Evolutionary conservation across 306 rosid genomes (phyloP).

Genomic region (Prunus davidiana): DNA sequence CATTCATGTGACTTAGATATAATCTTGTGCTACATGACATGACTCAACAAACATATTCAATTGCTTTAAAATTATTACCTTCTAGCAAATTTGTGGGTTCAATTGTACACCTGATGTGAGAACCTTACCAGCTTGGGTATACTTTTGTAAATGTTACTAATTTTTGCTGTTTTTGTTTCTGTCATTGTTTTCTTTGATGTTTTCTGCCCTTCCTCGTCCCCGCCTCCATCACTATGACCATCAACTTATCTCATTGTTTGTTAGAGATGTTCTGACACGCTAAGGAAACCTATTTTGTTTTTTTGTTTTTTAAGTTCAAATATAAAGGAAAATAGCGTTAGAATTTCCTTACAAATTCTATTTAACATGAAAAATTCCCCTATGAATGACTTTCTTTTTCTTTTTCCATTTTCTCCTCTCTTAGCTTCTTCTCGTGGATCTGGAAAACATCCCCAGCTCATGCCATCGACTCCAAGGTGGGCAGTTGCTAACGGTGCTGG

Average conservation of each 20-base stretch:
- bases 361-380: too few species aligned
- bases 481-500: conserved; percentile 99
- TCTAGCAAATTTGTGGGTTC: background rate
- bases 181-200: background rate
- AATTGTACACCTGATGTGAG: background rate
- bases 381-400: conserved; percentile 8
- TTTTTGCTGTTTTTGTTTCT: background rate
- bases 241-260: background rate
- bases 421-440: conserved; percentile 89
- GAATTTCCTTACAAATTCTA: background rate
- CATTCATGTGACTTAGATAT: background rate
- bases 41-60: conserved; percentile 2
- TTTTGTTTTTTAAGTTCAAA: background rate
- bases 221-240: background rate
- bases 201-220: background rate
- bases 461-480: conserved; percentile 96
- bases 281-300: background rate
- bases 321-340: background rate
- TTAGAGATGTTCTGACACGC: background rate
- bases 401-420: conserved; percentile 18
- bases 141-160: background rate
- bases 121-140: background rate
- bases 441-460: conserved; percentile 96
- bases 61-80: background rate
- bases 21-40: background rate